phyloP scores from a whole-genome alignment of 2,329 filamentous ascomycete species.

The Fusarium verticillioides region DNA sequence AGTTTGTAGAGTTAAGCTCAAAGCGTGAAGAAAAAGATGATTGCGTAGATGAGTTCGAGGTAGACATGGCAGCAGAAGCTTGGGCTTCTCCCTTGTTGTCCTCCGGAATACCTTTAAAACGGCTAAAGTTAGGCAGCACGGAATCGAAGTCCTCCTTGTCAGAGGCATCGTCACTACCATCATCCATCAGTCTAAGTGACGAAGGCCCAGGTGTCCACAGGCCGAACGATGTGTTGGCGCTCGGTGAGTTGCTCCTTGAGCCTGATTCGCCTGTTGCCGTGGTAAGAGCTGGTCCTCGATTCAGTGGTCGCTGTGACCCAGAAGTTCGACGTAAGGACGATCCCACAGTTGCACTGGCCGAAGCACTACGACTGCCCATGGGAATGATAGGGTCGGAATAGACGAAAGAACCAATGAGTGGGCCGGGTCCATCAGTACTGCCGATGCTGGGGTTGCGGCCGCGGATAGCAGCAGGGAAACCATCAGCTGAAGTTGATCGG shows the following conservation, averaged over 20 bases:
- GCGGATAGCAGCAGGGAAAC: slow-evolving; percentile 35
- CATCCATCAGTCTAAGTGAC: slow-evolving; percentile 56
- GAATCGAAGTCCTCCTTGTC: slow-evolving; percentile 59
- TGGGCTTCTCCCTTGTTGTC: slow-evolving; percentile 16
- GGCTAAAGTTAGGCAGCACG: slow-evolving; percentile 64
- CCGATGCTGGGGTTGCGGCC: slow-evolving; percentile 43
- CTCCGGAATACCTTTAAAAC: slow-evolving; percentile 40
- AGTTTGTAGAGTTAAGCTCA: slow-evolving; percentile 30
- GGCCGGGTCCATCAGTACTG: slow-evolving; percentile 34
- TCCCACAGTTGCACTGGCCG: slow-evolving; percentile 53
- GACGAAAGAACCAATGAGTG: slow-evolving; percentile 51
- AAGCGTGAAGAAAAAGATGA: slow-evolving; percentile 27
- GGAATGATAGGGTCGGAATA: slow-evolving; percentile 57
- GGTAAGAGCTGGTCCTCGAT: slow-evolving; percentile 33
- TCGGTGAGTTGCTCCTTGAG: slow-evolving; percentile 38
- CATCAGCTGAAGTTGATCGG: slow-evolving; percentile 48
- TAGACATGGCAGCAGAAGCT: neutral
- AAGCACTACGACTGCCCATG: slow-evolving; percentile 56
- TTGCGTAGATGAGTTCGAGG: slow-evolving; percentile 23
- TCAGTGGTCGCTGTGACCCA: slow-evolving; percentile 43
- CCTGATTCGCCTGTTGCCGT: slow-evolving; percentile 27
- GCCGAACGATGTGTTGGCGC: slow-evolving; percentile 38
- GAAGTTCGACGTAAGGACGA: slow-evolving; percentile 46
- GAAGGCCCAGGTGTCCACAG: slow-evolving; percentile 52
- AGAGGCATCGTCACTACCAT: slow-evolving; percentile 58